These are phyloP conservation scores for Picocystis sp. DNA, from an alignment of 163 green algal species.

Conservation along the genomic window DNA sequence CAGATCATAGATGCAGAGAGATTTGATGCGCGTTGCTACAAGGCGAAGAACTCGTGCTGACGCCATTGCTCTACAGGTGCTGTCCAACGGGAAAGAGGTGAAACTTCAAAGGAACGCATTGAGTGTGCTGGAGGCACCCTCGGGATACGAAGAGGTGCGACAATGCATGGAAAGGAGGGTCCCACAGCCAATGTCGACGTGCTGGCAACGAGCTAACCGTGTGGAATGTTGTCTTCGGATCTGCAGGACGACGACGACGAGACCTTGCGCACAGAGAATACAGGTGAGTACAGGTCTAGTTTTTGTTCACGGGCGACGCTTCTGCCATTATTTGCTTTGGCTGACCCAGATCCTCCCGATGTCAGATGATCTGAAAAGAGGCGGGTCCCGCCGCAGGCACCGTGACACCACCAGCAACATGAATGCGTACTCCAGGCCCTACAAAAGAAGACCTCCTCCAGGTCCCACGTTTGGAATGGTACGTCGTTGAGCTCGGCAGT, in stretches of 20 bases:
- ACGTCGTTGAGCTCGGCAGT: background rate
- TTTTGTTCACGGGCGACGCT: background rate
- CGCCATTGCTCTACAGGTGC: conserved; percentile 1
- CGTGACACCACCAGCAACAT: background rate
- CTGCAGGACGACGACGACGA: conserved; percentile 1
- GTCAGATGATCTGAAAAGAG: background rate
- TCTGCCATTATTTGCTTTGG: too few species aligned
- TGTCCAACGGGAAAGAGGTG: conserved; percentile 26
- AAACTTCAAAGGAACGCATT: conserved; percentile 44
- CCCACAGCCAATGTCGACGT: background rate
- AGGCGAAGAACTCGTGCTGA: background rate
- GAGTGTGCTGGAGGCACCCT: conserved; percentile 26
- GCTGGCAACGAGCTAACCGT: background rate
- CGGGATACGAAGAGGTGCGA: conserved; percentile 21
- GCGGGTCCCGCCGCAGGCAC: background rate
- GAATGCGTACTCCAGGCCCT: background rate
- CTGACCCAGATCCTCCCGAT: too few species aligned
- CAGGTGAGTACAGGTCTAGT: background rate
- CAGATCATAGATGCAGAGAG: background rate
- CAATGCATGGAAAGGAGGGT: background rate
- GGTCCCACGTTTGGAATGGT: background rate
- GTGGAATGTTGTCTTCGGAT: background rate
- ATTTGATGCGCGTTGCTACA: background rate
- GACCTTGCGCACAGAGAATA: background rate
- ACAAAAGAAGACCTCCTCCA: background rate